Conservation (phyloP, 1,284 basidiomycete genomes). For the Acaromyces ingoldii region DNA sequence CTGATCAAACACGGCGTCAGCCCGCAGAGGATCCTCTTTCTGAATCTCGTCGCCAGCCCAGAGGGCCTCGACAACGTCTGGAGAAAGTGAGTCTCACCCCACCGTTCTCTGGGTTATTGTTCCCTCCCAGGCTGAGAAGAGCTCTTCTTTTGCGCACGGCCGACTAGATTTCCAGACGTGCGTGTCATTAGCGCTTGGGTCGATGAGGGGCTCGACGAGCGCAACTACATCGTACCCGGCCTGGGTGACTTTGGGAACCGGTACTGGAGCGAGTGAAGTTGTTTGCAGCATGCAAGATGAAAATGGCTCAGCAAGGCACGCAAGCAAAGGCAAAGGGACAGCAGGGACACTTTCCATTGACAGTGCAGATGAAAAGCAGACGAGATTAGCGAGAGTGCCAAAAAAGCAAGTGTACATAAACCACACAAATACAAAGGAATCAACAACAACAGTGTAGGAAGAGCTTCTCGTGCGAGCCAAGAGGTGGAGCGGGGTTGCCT, state of each 20-base stretch:
- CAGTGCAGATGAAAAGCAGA: too few relatives aligned
- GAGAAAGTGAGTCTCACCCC: conserved; percentile 51
- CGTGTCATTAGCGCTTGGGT: conserved; percentile 92
- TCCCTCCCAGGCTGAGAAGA: too few relatives aligned
- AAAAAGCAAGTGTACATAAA: too few relatives aligned
- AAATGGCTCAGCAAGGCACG: too few relatives aligned
- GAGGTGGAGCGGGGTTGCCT: too few relatives aligned
- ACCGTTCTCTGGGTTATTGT: background rate
- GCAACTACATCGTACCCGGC: conserved; percentile 51
- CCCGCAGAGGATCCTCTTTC: conserved; percentile 81
- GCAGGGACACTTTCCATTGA: too few relatives aligned
- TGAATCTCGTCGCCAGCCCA: conserved; percentile 89
- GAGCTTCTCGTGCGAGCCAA: too few relatives aligned
- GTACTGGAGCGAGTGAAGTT: conserved; percentile 17
- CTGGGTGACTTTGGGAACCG: conserved; percentile 48
- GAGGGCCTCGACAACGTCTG: conserved; percentile 84
- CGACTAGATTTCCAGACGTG: conserved; percentile 64
- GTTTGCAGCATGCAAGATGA: too few relatives aligned
- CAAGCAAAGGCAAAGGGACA: too few relatives aligned
- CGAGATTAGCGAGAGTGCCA: too few relatives aligned
- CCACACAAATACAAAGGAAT: too few relatives aligned
- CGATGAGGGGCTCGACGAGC: conserved; percentile 85
- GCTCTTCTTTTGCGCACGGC: background rate
- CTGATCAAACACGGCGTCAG: conserved; percentile 75
- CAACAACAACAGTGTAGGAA: too few relatives aligned